A percentile compares a stretch with the other conserved stretches of the same genome.
These are phyloP conservation scores for Cyanidioschyzon merolae DNA, from an alignment of 23 red algal genomes.

Conservation along the genomic window DNA sequence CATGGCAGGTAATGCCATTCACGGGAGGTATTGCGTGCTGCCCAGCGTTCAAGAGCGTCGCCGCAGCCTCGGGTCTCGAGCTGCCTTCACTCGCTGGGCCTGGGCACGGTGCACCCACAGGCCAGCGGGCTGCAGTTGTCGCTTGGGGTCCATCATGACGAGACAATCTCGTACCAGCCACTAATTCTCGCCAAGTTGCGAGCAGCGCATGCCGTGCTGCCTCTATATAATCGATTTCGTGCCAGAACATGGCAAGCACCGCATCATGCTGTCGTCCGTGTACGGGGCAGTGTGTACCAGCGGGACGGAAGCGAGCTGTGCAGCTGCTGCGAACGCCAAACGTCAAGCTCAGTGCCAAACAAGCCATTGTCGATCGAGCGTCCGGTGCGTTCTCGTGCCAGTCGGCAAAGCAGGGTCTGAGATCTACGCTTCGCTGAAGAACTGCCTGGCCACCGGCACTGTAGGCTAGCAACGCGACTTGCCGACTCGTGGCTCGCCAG, in stretches of 20 bases:
- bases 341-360: not conserved
- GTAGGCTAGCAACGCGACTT: not conserved
- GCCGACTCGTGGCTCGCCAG: not conserved
- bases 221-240: not conserved
- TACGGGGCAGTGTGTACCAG: not conserved
- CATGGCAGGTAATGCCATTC: not conserved
- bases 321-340: not conserved
- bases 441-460: not conserved
- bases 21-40: not conserved
- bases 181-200: not conserved
- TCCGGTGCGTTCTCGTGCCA: not conserved
- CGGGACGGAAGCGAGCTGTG: not conserved
- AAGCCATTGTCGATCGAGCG: not conserved
- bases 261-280: not conserved
- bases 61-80: not conserved
- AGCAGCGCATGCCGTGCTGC: not conserved
- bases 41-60: not conserved
- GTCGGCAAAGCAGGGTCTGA: not conserved
- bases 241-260: not conserved
- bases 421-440: not conserved
- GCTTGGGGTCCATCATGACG: not conserved
- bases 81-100: not conserved
- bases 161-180: too few species aligned
- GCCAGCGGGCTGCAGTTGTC: not conserved
- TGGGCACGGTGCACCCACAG: not conserved